Evolutionary conservation across 2,329 filamentous ascomycete species (phyloP).

Genomic region (Basipetospora chlamydospora): DNA sequence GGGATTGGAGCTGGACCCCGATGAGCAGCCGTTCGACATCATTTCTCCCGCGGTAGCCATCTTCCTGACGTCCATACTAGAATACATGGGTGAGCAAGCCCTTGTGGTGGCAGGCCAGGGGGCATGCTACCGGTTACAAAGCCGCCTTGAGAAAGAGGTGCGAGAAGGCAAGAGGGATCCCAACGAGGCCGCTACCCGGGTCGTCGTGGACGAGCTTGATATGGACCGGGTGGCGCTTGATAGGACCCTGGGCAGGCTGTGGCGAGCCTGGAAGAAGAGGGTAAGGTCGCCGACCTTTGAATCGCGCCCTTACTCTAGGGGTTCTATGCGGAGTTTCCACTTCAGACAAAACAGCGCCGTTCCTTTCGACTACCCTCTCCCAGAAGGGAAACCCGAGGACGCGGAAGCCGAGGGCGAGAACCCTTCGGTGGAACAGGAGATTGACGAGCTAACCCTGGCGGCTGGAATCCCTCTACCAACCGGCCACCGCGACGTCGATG

Average conservation of each 20-base stretch:
- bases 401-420: conserved; percentile 22
- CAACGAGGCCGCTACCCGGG: conserved; percentile 42
- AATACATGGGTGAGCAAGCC: conserved; percentile 85
- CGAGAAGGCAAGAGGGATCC: conserved; percentile 32
- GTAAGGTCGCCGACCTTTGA: conserved; percentile 43
- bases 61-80: conserved; percentile 86
- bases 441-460: conserved; percentile 18
- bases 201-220: conserved; percentile 80
- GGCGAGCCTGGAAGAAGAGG: conserved; percentile 91
- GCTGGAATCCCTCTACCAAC: conserved; percentile 51
- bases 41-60: conserved; percentile 89
- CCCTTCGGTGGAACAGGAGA: conserved; percentile 23
- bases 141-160: conserved; percentile 43
- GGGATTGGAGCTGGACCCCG: conserved; percentile 35
- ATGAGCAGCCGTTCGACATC: conserved; percentile 36
- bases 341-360: conserved; percentile 15
- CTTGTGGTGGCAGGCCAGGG: conserved; percentile 78
- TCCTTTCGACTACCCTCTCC: background rate
- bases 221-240: conserved; percentile 90
- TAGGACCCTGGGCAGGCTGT: conserved; percentile 72
- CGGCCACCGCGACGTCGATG: conserved; percentile 52
- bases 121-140: conserved; percentile 53
- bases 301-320: conserved; percentile 33
- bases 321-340: conserved; percentile 22
- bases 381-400: conserved; percentile 2